These are phyloP conservation scores for Tirmania nivea DNA, from an alignment of 495 filamentous ascomycete genomes.

Conservation along the genomic window DNA sequence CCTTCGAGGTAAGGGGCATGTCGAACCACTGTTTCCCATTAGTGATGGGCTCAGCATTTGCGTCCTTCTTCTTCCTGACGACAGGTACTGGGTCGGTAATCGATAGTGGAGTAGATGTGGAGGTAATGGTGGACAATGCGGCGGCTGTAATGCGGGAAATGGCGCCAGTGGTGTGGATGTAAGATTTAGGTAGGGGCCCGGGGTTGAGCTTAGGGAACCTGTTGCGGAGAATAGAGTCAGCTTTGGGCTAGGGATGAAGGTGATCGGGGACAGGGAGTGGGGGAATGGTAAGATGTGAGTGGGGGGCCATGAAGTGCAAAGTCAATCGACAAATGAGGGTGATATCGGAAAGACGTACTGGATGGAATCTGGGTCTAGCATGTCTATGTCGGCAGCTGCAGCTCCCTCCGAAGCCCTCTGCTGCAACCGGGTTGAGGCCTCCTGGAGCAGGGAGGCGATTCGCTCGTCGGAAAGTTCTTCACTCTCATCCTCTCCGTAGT, in stretches of 20 bases:
- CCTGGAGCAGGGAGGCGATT: constrained; percentile 37
- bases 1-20: constrained; percentile 61
- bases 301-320: too few species aligned
- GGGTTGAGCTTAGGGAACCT: constrained; percentile 20
- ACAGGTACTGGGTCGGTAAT: constrained; percentile 5
- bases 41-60: constrained; percentile 30
- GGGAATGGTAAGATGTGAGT: too few species aligned
- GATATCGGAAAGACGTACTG: too few species aligned
- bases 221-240: neutral
- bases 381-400: too few species aligned
- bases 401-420: too few species aligned
- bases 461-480: constrained; percentile 38
- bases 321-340: too few species aligned
- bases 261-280: too few species aligned
- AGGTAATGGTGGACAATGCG: constrained; percentile 16
- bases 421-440: constrained; percentile 23
- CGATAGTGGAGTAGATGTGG: constrained; percentile 4
- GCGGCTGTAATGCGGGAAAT: neutral
- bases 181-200: constrained; percentile 1
- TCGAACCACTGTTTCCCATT: constrained; percentile 59
- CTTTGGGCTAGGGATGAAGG: too few species aligned
- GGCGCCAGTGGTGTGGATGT: neutral
- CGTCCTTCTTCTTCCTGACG: constrained; percentile 27
- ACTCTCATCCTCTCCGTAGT: constrained; percentile 18
- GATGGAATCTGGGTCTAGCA: too few species aligned